A percentile compares a stretch with the other conserved stretches of the same genome.
Conservation (phyloP, 2,329 filamentous ascomycete species). For the Epichloe glyceriae region DNA sequence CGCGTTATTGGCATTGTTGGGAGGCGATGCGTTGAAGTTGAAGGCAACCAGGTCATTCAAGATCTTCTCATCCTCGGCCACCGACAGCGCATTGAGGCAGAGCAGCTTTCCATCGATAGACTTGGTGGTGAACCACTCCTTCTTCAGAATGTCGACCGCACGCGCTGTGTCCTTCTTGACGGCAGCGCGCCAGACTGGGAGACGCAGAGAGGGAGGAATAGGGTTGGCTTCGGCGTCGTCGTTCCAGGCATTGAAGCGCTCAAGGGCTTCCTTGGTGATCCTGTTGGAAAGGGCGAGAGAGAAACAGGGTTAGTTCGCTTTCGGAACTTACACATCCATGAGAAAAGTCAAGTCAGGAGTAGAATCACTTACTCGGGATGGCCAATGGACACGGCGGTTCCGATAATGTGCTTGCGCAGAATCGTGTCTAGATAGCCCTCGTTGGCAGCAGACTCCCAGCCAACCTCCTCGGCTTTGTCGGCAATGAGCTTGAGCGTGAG, state of each 20-base stretch:
- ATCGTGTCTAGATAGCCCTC: conserved; percentile 77
- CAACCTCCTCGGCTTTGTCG: conserved; percentile 62
- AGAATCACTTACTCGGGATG: conserved; percentile 51
- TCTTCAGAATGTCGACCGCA: conserved; percentile 62
- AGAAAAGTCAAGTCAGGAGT: neutral
- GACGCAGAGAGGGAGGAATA: conserved; percentile 71
- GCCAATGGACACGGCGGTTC: conserved; percentile 60
- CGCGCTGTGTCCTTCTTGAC: conserved; percentile 57
- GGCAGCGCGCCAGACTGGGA: conserved; percentile 66
- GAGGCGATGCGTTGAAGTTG: conserved; percentile 55
- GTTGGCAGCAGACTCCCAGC: conserved; percentile 67
- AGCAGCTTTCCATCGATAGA: conserved; percentile 89
- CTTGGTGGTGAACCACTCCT: conserved; percentile 70
- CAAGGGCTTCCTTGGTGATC: conserved; percentile 58
- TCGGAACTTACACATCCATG: neutral
- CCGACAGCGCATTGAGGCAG: conserved; percentile 62
- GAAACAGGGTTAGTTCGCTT: neutral
- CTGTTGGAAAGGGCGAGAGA: conserved; percentile 21
- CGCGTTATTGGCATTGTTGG: conserved; percentile 54
- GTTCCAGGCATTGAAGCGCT: conserved; percentile 69
- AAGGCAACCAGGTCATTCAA: conserved; percentile 59
- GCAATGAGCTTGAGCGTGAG: conserved; percentile 69
- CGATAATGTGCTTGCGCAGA: conserved; percentile 69
- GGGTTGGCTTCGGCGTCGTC: conserved; percentile 52
- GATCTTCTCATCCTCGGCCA: conserved; percentile 54